Evolutionary conservation across 2,329 filamentous ascomycete genomes (phyloP), one percentile per base, ranked within the genome.

Genomic region (Penicillium sp.): DNA sequence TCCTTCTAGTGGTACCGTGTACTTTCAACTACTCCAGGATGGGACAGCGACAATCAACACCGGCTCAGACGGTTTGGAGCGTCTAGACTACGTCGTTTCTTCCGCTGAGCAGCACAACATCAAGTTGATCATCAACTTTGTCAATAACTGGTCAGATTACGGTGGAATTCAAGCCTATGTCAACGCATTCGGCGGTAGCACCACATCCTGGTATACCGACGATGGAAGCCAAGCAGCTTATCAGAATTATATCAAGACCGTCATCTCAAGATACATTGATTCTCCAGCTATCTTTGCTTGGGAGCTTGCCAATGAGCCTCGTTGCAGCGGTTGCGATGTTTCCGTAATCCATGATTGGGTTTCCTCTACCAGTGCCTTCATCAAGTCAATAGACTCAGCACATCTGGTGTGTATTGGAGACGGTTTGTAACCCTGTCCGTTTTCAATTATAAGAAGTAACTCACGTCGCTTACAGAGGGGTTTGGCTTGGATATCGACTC

Each of bases 141-240:
- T 88, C 55, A 89, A 89, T 71, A 83, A 88, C 71, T 89, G 85
- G 85, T 75, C 75, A 45, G 86, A 89, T 64, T 88, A 86, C 43
- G 84, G 85, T 28, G 84, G 85, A 47, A 86, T 87, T 71, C 74
- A 77, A 11, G 80, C 81, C 1, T 87, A 86, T 62, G 77, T 79
- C 47, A 72, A 69, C 8, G 81, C 79, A 2, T 85, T 82, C 55
- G 83, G 81, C 35, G 79, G 79, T 49, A 68, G 67, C 56, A 74
- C 81, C 57, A 74, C 74, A 16, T 72, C 73, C 5, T 88, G 83
- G 78, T 88, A 85, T 70, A 82, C 79, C n/a, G 79, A 81, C 62
- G 63, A 72, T 0, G 69, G 71, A 0, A 78, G 79, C 5, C 83
- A 85, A 68, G 64, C 73, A 0, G 80, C 85, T 55, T 89, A 89